These are phyloP conservation scores for Dendrobium chrysotoxum DNA, from an alignment of 106 monocot genomes.

Conservation along the genomic window DNA sequence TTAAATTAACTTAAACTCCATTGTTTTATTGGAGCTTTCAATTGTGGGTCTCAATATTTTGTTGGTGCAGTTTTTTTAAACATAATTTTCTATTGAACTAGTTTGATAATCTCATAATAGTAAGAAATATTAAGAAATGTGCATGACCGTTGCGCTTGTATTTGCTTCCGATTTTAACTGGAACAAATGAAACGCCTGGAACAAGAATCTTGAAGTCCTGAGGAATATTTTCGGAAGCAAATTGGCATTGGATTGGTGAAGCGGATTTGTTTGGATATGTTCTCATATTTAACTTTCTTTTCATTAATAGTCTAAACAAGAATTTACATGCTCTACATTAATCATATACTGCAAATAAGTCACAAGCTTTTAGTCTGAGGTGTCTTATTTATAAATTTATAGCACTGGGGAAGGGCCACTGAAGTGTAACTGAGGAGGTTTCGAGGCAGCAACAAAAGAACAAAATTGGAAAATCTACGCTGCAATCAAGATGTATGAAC, in stretches of 20 bases:
- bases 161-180: conserved; percentile 18
- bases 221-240: conserved; percentile 58
- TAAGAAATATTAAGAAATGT: not conserved
- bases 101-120: not conserved
- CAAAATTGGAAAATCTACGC: not conserved
- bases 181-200: conserved; percentile 26
- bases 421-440: not conserved
- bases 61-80: conserved; percentile 45
- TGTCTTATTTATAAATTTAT: not conserved
- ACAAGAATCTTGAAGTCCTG: conserved; percentile 31
- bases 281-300: conserved; percentile 46
- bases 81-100: not conserved
- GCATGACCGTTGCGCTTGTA: no score
- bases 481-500: conserved; percentile 5
- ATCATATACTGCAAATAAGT: not conserved
- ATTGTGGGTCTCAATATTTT: not conserved
- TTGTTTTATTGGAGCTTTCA: not conserved
- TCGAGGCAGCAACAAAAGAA: not conserved
- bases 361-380: not conserved
- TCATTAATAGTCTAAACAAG: conserved; percentile 36
- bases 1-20: not conserved
- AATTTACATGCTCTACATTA: not conserved
- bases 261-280: conserved; percentile 45
- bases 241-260: conserved; percentile 69
- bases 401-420: not conserved